These are phyloP conservation scores for Prunus campanulata DNA, from an alignment of 306 rosid species.

Conservation along the genomic window DNA sequence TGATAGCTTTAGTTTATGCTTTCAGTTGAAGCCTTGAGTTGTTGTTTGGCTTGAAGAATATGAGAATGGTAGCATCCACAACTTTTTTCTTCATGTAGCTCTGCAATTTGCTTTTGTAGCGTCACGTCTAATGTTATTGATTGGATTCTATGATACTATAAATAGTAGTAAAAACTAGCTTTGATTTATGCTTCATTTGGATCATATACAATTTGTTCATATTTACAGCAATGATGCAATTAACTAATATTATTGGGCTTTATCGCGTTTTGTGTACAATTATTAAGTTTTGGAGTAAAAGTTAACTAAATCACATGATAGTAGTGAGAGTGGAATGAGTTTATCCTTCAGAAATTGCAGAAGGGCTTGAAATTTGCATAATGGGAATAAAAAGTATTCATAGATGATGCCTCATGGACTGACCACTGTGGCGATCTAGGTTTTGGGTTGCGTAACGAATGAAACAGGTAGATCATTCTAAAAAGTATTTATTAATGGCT, in stretches of 20 bases:
- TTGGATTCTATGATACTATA: not conserved
- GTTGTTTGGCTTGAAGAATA: not conserved
- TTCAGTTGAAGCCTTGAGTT: not conserved
- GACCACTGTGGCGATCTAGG: not conserved
- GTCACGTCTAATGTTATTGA: not conserved
- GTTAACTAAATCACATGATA: not conserved
- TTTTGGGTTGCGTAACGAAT: not conserved
- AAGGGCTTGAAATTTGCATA: not conserved
- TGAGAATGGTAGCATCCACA: not conserved
- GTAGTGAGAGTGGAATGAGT: not conserved
- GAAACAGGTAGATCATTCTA: not conserved
- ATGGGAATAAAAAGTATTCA: not conserved
- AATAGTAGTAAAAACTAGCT: not conserved
- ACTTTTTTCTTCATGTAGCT: not conserved
- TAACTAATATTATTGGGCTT: not conserved
- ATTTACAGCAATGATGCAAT: not conserved
- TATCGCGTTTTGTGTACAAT: not conserved
- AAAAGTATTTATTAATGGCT: not conserved
- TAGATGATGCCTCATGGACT: not conserved
- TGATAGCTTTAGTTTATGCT: not conserved
- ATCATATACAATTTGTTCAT: not conserved
- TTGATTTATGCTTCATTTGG: not conserved
- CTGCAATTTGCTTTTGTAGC: not conserved
- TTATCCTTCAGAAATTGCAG: not conserved
- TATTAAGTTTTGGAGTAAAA: not conserved